A percentile compares a stretch with the other conserved stretches of the same genome.
phyloP scores from a whole-genome alignment of 768 basidiomycete genomes.

The Suillus subaureus region DNA sequence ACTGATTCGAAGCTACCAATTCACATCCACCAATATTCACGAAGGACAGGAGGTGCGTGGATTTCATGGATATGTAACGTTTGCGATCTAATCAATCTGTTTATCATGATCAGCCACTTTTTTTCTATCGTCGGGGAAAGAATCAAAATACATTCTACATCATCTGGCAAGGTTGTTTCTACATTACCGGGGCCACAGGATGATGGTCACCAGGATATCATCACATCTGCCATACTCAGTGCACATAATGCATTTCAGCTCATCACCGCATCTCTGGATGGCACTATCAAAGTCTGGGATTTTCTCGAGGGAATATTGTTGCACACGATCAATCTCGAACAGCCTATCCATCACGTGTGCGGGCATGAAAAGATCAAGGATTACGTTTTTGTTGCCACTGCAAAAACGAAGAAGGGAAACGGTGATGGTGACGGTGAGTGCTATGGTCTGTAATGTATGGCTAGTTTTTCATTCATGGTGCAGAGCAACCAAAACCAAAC shows the following conservation, averaged over 20 bases:
- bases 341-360: conserved; percentile 72
- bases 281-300: conserved; percentile 91
- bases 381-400: conserved; percentile 67
- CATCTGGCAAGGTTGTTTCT: conserved; percentile 78
- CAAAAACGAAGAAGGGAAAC: conserved; percentile 42
- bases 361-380: conserved; percentile 71
- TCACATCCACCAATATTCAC: conserved; percentile 79
- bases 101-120: conserved; percentile 65
- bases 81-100: conserved; percentile 13
- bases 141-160: conserved; percentile 83
- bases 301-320: conserved; percentile 83
- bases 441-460: background rate
- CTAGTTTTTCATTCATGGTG: background rate
- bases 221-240: conserved; percentile 77
- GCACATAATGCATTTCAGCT: conserved; percentile 90
- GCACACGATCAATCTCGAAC: conserved; percentile 68
- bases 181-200: conserved; percentile 64
- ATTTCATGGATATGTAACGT: conserved; percentile 10
- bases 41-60: conserved; percentile 78
- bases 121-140: conserved; percentile 82
- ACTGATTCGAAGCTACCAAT: conserved; percentile 68
- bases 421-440: conserved; percentile 1
- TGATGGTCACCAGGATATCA: conserved; percentile 45
- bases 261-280: conserved; percentile 82
- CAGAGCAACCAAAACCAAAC: background rate